Evolutionary conservation across 2,329 filamentous ascomycete genomes (phyloP).

Genomic region (Exophiala viscosa): DNA sequence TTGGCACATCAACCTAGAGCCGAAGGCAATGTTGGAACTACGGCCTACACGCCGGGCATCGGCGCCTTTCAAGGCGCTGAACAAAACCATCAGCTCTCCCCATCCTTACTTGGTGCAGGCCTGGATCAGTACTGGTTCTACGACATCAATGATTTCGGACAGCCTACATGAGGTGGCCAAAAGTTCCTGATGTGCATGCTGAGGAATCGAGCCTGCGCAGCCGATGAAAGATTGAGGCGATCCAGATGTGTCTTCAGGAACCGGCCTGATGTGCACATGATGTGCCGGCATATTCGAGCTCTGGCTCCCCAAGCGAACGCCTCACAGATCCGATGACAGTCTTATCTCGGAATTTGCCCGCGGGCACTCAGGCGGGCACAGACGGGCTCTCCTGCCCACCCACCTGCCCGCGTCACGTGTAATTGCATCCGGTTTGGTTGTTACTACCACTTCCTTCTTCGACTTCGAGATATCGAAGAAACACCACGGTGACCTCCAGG

Average conservation of each 20-base stretch:
- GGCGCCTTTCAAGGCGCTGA: neutral
- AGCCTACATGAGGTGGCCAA: neutral
- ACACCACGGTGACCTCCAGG: no score
- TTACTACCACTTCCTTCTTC: neutral
- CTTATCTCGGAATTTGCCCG: constrained; percentile 5
- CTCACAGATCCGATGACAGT: neutral
- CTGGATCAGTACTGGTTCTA: constrained; percentile 3
- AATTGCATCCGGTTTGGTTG: neutral
- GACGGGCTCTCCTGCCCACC: neutral
- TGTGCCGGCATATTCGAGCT: neutral
- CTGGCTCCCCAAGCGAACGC: neutral
- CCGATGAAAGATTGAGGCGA: neutral
- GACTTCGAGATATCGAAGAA: neutral
- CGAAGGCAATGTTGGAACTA: neutral
- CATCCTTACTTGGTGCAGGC: neutral
- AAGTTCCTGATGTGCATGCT: no score
- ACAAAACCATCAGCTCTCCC: neutral
- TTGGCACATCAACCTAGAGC: neutral
- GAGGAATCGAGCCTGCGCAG: neutral
- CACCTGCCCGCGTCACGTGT: constrained; percentile 2
- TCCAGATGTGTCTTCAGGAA: neutral
- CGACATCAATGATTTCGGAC: constrained; percentile 2
- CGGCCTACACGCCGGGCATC: neutral
- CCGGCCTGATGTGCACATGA: neutral
- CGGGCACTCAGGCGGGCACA: neutral